Base-by-base conservation (phyloP, 495 filamentous ascomycete species). In the Ascodesmis nigricans region DNA sequence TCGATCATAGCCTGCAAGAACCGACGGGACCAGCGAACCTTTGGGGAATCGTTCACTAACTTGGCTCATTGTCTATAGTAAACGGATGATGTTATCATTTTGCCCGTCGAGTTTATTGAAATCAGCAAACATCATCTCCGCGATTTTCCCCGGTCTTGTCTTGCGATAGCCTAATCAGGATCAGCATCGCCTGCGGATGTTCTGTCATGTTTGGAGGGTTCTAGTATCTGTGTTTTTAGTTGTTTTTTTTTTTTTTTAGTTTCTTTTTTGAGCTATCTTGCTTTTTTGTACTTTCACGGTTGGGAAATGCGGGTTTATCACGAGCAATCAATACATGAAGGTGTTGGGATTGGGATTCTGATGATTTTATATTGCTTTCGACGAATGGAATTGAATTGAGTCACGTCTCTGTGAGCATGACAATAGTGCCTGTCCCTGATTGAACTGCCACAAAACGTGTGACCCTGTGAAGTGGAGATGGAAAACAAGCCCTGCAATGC, bases 41-140 rank as follows among this genome's bases (percentile, higher is more conserved):
- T 26, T 50, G 45, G 46, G 45, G 47, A 42, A 50, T 50, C 39
- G 35, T 49, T 32, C 41, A 31, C 47, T 50, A 38, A 50, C 40
- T 36, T 16, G 32, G 29, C 19, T n/a, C n/a, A 33, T 42, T 28
- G 13, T 37, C 23, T 21, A 26, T 33, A 50, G 47, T 50, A 49
- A 50, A 49, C 25, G 40, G 36, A 46, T 25, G 27, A 19, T 35
- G 14, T 25, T 15, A 31, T 8, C 21, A 31, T 42, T 31, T 21
- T 40, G 19, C 25, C 19, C 33, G n/a, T n/a, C n/a, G n/a, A 21
- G 28, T 36, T 34, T 31, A 21, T 35, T 44, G 28, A 25, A 28
- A 14, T 22, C 25, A 42, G 38, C 35, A 42, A 24, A 22, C n/a
- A 20, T 30, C 32, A 36, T 32, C 29, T 39, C 35, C 14, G 18